Percentiles rank a stretch among this genome's conserved stretches.
These are phyloP conservation scores for Populus alba DNA, from an alignment of 345 rosid genomes.

Conservation along the genomic window DNA sequence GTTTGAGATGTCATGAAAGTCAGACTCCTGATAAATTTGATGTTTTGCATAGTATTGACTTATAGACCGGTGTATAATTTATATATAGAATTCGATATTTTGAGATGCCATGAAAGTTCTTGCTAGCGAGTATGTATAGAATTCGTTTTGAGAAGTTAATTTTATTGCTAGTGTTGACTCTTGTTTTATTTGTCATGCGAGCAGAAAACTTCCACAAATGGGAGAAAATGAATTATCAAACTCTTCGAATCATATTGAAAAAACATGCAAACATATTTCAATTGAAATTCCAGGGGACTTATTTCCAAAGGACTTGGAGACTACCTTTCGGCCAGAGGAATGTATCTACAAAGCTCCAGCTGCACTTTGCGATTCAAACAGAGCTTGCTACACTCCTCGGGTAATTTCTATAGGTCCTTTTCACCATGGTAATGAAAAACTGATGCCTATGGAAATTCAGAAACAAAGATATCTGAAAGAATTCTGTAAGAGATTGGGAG, in stretches of 20 bases:
- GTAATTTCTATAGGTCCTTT: conserved; percentile 10
- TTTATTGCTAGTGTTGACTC: too few species aligned
- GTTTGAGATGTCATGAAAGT: too few species aligned
- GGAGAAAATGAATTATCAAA: background rate
- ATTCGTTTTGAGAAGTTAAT: too few species aligned
- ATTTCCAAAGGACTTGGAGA: background rate
- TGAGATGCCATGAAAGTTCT: too few species aligned
- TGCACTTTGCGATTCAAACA: background rate
- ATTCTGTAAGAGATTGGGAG: background rate
- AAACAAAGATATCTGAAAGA: background rate
- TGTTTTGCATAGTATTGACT: too few species aligned
- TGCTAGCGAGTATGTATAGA: too few species aligned
- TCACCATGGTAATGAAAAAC: background rate
- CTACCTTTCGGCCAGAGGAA: background rate
- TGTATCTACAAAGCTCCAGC: conserved; percentile 1
- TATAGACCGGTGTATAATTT: too few species aligned
- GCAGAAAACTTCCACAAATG: background rate
- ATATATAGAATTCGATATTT: too few species aligned
- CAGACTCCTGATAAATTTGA: too few species aligned
- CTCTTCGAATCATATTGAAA: background rate
- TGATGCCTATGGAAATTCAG: background rate
- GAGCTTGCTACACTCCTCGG: background rate
- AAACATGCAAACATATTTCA: background rate
- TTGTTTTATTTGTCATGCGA: too few species aligned
- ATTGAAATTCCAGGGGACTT: background rate